phyloP scores from a whole-genome alignment of 208 protist genomes.

The Strigomonas galati region DNA sequence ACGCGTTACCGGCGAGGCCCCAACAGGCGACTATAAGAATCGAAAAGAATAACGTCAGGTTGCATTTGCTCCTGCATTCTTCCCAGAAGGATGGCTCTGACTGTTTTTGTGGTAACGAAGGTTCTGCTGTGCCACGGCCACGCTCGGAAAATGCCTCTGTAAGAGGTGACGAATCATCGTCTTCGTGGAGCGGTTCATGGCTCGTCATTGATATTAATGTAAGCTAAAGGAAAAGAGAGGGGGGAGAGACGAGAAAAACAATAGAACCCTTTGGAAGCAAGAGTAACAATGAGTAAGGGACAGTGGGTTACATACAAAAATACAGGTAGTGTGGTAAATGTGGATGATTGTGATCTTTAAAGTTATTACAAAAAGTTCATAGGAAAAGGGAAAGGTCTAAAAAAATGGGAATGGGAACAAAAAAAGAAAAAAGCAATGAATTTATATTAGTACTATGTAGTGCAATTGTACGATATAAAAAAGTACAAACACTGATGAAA shows the following conservation, averaged over 20 bases:
- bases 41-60: conserved; percentile 19
- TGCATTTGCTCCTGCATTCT: conserved; percentile 5
- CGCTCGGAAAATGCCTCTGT: no score
- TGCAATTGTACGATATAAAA: background rate
- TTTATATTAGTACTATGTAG: conserved; percentile 2
- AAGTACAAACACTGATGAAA: conserved; percentile 9
- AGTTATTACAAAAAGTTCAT: no score
- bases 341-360: no score
- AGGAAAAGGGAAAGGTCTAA: no score
- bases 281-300: no score
- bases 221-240: conserved; percentile 8
- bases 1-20: conserved; percentile 46
- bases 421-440: conserved; percentile 1
- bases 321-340: no score
- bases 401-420: no score
- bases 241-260: background rate
- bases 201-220: background rate
- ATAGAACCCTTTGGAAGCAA: no score
- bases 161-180: no score
- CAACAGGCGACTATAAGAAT: conserved; percentile 38
- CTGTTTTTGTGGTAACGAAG: no score
- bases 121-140: background rate
- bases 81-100: background rate
- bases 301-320: no score
- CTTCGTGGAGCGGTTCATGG: no score